phyloP scores from a whole-genome alignment of 129 eudicot genomes.

The Solidago caesia region DNA sequence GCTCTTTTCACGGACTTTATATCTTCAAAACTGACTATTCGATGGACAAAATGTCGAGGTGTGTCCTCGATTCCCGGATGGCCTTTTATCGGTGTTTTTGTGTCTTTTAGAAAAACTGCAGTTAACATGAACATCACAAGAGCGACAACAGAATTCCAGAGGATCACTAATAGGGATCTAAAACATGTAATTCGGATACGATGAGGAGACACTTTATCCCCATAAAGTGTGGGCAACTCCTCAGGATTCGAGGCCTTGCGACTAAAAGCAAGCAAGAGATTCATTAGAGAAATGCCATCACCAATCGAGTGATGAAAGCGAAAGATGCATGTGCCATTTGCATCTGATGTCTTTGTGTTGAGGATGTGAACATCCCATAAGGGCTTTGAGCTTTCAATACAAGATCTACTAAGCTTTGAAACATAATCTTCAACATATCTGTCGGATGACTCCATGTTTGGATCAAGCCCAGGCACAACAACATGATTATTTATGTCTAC shows the following conservation, averaged over 20 bases:
- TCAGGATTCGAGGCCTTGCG: slow-evolving; percentile 33
- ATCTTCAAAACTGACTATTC: slow-evolving; percentile 32
- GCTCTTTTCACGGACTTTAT: slow-evolving; percentile 36
- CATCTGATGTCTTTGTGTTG: slow-evolving; percentile 22
- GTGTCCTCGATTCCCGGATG: slow-evolving; percentile 7
- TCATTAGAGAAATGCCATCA: slow-evolving; percentile 45
- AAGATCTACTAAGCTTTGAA: slow-evolving; percentile 34
- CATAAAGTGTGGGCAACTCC: slow-evolving; percentile 22
- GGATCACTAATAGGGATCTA: slow-evolving; percentile 16
- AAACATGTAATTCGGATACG: slow-evolving; percentile 5
- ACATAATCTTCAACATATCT: slow-evolving; percentile 38
- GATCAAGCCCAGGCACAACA: slow-evolving; percentile 15
- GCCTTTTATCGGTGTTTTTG: slow-evolving; percentile 36
- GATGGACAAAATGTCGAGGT: slow-evolving; percentile 25
- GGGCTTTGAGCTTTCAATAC: slow-evolving; percentile 32
- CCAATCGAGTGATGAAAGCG: slow-evolving; percentile 51
- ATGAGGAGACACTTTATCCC: slow-evolving; percentile 7
- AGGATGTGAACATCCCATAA: slow-evolving; percentile 48
- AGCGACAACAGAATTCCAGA: slow-evolving; percentile 32
- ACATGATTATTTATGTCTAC: slow-evolving; percentile 44
- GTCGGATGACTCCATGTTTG: slow-evolving; percentile 31
- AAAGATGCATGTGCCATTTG: slow-evolving; percentile 31
- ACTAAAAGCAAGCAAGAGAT: slow-evolving; percentile 27
- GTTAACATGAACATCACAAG: slow-evolving; percentile 32
- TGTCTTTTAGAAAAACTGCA: slow-evolving; percentile 38